Conservation (phyloP, 2,329 filamentous ascomycete species). For the Colletotrichum noveboracense region DNA sequence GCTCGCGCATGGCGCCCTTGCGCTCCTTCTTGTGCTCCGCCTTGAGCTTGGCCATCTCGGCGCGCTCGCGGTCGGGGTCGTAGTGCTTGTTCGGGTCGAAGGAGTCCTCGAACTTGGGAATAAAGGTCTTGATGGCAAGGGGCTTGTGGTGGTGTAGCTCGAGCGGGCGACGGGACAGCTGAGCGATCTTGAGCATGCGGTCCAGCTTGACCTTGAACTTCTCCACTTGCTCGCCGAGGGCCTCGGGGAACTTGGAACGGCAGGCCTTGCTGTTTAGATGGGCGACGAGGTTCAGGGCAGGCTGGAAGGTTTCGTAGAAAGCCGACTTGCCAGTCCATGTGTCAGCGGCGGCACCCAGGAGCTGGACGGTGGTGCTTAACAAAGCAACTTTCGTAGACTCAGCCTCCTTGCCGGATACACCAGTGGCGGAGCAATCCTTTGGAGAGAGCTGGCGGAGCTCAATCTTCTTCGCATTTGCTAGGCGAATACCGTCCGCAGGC, state of each 20-base stretch:
- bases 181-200: conserved; percentile 64
- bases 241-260: conserved; percentile 53
- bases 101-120: conserved; percentile 95
- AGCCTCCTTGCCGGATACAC: conserved; percentile 27
- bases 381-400: conserved; percentile 59
- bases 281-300: conserved; percentile 61
- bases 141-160: conserved; percentile 89
- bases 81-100: conserved; percentile 98
- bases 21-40: conserved; percentile 93
- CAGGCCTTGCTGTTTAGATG: conserved; percentile 64
- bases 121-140: conserved; percentile 82
- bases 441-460: conserved; percentile 61
- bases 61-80: conserved; percentile 90
- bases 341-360: conserved; percentile 72
- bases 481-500: conserved; percentile 54
- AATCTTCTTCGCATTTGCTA: conserved; percentile 47
- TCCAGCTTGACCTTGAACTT: conserved; percentile 52
- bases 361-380: conserved; percentile 64
- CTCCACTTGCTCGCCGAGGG: conserved; percentile 43
- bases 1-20: conserved; percentile 92
- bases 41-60: conserved; percentile 82
- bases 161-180: conserved; percentile 75
- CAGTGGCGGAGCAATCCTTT: conserved; percentile 54
- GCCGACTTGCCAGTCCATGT: conserved; percentile 76
- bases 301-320: conserved; percentile 80